A percentile compares a stretch with the other conserved stretches of the same genome.
phyloP scores from a whole-genome alignment of 1,284 basidiomycete species.

The Cronartium ribicola region DNA sequence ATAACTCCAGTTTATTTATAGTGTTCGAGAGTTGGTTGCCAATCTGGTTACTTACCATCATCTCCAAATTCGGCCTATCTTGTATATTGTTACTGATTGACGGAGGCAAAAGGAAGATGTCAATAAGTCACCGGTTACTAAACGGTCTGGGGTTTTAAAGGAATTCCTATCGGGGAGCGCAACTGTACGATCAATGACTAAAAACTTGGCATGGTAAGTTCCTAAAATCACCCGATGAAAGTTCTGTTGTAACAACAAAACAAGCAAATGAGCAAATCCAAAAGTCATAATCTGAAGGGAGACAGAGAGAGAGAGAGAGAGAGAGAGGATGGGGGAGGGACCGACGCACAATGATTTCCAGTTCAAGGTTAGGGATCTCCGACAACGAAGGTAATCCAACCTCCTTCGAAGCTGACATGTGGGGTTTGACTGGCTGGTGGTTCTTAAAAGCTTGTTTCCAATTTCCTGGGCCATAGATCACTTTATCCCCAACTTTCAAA shows the following conservation, averaged over 20 bases:
- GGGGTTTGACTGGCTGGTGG: conserved; percentile 36
- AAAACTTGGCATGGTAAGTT: conserved; percentile 73
- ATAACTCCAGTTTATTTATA: too few species aligned
- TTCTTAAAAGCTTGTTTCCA: conserved; percentile 55
- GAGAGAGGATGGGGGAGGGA: not conserved
- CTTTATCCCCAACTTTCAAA: conserved; percentile 50
- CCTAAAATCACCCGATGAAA: conserved; percentile 55
- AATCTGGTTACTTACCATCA: conserved; percentile 54
- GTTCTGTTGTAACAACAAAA: conserved; percentile 41
- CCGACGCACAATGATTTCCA: conserved; percentile 59
- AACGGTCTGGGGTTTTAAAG: not conserved
- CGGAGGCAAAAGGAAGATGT: not conserved
- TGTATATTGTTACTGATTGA: conserved; percentile 46
- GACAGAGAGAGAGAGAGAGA: conserved; percentile 18
- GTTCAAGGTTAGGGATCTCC: conserved; percentile 62
- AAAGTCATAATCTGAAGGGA: conserved; percentile 52
- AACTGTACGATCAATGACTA: conserved; percentile 68
- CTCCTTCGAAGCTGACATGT: conserved; percentile 57
- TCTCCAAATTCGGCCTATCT: conserved; percentile 64
- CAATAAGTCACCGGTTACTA: conserved; percentile 21
- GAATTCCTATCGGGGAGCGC: conserved; percentile 62
- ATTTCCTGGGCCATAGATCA: conserved; percentile 67
- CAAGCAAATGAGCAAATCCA: conserved; percentile 56
- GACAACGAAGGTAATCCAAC: conserved; percentile 60
- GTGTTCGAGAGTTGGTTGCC: not conserved